phyloP scores from a whole-genome alignment of 495 filamentous ascomycete species.

The Penicillium canariense region DNA sequence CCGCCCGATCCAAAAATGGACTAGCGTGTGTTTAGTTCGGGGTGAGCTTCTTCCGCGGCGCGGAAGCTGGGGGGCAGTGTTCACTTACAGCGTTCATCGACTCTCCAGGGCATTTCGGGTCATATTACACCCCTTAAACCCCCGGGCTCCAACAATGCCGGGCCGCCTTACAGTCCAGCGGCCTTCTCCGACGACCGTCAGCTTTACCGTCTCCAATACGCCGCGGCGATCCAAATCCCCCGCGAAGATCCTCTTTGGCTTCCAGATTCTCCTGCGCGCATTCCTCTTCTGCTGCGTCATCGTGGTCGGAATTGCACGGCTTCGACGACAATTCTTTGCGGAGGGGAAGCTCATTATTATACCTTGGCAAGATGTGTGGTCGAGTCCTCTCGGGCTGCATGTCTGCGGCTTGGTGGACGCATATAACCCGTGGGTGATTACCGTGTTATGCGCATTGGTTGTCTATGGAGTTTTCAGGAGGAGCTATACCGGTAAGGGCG shows the following conservation, averaged over 20 bases:
- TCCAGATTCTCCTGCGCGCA: slow-evolving; percentile 50
- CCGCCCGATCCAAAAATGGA: slow-evolving; percentile 13
- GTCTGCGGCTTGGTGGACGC: slow-evolving; percentile 37
- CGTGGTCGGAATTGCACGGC: slow-evolving; percentile 40
- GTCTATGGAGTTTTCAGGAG: slow-evolving; percentile 50
- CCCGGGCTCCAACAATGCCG: slow-evolving; percentile 31
- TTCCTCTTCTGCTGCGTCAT: slow-evolving; percentile 42
- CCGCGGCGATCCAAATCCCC: slow-evolving; percentile 54
- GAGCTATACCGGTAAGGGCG: slow-evolving; percentile 47
- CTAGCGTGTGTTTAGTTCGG: slow-evolving; percentile 21
- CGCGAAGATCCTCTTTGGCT: slow-evolving; percentile 51
- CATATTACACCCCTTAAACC: not conserved
- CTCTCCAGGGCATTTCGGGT: slow-evolving; percentile 1
- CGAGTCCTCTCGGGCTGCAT: slow-evolving; percentile 27
- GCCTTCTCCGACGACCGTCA: slow-evolving; percentile 81
- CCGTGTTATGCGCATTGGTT: slow-evolving; percentile 29
- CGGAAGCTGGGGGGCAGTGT: not conserved
- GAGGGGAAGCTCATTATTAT: slow-evolving; percentile 16
- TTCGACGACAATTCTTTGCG: slow-evolving; percentile 27
- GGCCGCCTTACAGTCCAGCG: slow-evolving; percentile 62
- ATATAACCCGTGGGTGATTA: slow-evolving; percentile 33
- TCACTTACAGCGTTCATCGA: slow-evolving; percentile 7
- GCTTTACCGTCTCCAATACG: slow-evolving; percentile 79
- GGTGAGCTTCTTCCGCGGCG: slow-evolving; percentile 8
- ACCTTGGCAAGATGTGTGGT: slow-evolving; percentile 35